Conservation (phyloP, 129 eudicot species). For the Flaveria brownii region DNA sequence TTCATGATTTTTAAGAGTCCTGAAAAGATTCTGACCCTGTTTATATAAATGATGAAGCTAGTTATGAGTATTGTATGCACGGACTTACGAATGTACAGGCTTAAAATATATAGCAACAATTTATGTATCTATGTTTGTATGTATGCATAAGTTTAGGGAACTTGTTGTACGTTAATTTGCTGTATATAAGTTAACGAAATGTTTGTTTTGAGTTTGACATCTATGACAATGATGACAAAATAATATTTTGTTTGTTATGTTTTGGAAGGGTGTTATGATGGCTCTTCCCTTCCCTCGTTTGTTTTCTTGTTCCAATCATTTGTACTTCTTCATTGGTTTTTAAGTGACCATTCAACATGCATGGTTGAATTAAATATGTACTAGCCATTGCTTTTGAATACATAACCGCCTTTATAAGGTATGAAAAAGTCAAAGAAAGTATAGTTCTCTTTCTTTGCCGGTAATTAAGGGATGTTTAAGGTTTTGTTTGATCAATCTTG, state of each 20-base stretch:
- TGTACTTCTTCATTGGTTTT: no score
- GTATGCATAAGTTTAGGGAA: no score
- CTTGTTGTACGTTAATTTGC: neutral
- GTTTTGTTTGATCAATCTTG: no score
- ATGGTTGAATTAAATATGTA: neutral
- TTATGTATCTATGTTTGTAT: neutral
- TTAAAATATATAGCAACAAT: no score
- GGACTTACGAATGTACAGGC: neutral
- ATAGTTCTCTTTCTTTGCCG: neutral
- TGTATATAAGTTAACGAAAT: neutral
- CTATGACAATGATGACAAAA: neutral
- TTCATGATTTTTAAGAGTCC: no score
- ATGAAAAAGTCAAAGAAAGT: neutral
- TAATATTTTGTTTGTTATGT: neutral
- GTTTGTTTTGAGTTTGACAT: neutral
- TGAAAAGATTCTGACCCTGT: no score
- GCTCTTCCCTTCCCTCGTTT: neutral
- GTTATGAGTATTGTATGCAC: no score
- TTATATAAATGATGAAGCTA: no score
- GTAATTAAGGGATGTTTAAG: neutral
- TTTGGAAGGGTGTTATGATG: neutral
- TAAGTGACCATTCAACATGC: neutral
- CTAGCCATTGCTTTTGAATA: neutral
- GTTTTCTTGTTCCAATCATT: neutral
- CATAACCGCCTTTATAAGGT: neutral